Evolutionary conservation across 2,329 filamentous ascomycete species (phyloP), one percentile per base, ranked within the genome.

Genomic region (Diaporthe capsici): DNA sequence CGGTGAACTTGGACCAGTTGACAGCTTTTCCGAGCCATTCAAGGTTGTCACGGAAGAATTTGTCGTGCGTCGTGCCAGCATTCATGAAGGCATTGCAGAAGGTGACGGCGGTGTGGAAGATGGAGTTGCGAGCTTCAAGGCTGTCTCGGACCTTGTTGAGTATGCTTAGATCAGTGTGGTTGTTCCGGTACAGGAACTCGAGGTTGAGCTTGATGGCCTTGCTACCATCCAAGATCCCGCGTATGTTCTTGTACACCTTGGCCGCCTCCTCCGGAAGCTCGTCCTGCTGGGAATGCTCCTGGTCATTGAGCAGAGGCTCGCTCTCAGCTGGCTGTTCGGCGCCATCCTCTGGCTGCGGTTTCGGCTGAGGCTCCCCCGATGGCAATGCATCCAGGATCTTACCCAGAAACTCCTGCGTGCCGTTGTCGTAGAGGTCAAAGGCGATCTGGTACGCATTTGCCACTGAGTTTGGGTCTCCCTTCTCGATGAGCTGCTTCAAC

Each of bases 21-120:
- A 98, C 95, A 37, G 97, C 97, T 88, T 98, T 99, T 76, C 96
- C 96, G 4, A 99, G 87, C 97, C 97, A 99, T 79, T 99, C 97
- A 34, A 99, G 86, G 83, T 99, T 99, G 82, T 98, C 95, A 10
- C 97, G 92, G 91, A 99, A 98, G 87, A 99, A 99, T 82, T 96
- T 97, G 86, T 99, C 97, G 81, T 98, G 97, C 0, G 96, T 98
- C 0, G 97, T 99, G 76, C 97, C 97, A 72, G 98, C 96, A 83
- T 99, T 98, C 97, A 99, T 99, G 84, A 99, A 98, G 15, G 96
- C 97, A 81, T 98, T 98, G 82, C 96, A 97, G 81, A 99, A 97
- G 0, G 97, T 98, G 74, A 99, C 95, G 5, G 96, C 95, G 1
- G 95, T 98, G 85, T 99, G 97, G 90, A 98, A 98, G 80, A 99